These are phyloP conservation scores for Halophytophthora polymorphica DNA, from an alignment of 352 stramenopile genomes.

Conservation along the genomic window DNA sequence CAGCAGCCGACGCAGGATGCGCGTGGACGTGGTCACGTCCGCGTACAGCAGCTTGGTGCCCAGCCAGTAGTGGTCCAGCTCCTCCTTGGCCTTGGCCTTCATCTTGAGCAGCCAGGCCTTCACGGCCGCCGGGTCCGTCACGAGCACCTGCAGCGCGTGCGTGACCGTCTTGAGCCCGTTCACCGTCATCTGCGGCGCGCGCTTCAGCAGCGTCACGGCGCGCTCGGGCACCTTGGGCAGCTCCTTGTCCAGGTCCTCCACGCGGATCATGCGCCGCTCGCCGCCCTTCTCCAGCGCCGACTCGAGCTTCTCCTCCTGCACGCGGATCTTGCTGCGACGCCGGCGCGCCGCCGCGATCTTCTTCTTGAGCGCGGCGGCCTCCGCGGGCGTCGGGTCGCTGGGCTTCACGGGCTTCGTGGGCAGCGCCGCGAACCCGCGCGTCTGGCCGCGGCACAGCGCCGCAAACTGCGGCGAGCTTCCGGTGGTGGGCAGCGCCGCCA, in stretches of 20 bases:
- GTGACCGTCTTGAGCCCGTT: conserved; percentile 52
- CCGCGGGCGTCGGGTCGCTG: conserved; percentile 19
- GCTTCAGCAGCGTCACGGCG: conserved; percentile 65
- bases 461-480: conserved; percentile 14
- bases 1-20: conserved; percentile 91
- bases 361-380: conserved; percentile 71
- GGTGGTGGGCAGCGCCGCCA: conserved; percentile 9
- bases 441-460: conserved; percentile 16
- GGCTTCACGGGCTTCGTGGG: conserved; percentile 28
- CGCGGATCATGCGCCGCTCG: conserved; percentile 72
- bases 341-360: conserved; percentile 68
- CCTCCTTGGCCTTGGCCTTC: conserved; percentile 86
- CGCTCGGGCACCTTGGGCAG: conserved; percentile 72
- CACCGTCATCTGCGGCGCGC: conserved; percentile 57
- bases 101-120: conserved; percentile 58
- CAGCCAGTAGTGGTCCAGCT: conserved; percentile 96
- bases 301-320: conserved; percentile 77
- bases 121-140: conserved; percentile 59
- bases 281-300: conserved; percentile 75
- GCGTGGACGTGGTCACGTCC: conserved; percentile 93
- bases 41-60: conserved; percentile 95
- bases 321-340: conserved; percentile 76
- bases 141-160: conserved; percentile 54
- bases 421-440: conserved; percentile 46
- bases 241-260: conserved; percentile 75